Evolutionary conservation across 257 asterid species (phyloP), one percentile per base, ranked within the genome.

Genomic region (Solanum acaule): DNA sequence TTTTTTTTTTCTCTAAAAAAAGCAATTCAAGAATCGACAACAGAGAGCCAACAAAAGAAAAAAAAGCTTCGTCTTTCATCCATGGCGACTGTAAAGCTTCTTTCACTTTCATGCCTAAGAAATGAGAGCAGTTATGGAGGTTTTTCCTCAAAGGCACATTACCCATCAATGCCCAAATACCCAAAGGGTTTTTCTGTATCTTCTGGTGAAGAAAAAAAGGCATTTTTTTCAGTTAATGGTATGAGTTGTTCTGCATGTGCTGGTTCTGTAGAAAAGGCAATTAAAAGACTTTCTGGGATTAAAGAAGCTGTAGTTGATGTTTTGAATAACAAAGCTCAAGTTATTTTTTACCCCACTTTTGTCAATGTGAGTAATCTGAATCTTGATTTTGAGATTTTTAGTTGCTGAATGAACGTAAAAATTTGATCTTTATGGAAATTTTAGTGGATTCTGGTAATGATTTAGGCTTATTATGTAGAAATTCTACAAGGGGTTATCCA

Each of bases 241-340:
- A 96, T 95, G 98, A 93, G 96, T 84, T 96, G 98, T 92, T 93
- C 98, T 88, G 98, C 98, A 83, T 96, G 98, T 88, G 94, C 98
- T 16, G 98, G 93, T 16, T 94, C 98, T 40, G 98, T 96, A 10
- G 98, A 95, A 86, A 96, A 95, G 90, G 98, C 98, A 89, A 91
- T 95, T 49, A 96, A 93, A 68, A 94, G 98, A 59, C 98, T 94
- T 83, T 93, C 98, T 6, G 98, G 98, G 31, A 95, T 96, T 88
- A 92, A 89, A 87, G 98, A 96, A 82, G 98, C 96, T 52, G 95
- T 87, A n/a, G 95, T 96, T 70, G 98, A 96, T 88, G 96, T 95
- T 63, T 87, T 96, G 84, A 94, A 96, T 83, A 92, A 95, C 76
- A 89, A 93, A 25, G 98, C 95, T 18, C 98, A 93, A 90, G 95